Percentiles rank a stretch among this genome's conserved stretches.
These are phyloP conservation scores for Gnaphalium uliginosum DNA, from an alignment of 129 eudicot genomes.

Conservation along the genomic window DNA sequence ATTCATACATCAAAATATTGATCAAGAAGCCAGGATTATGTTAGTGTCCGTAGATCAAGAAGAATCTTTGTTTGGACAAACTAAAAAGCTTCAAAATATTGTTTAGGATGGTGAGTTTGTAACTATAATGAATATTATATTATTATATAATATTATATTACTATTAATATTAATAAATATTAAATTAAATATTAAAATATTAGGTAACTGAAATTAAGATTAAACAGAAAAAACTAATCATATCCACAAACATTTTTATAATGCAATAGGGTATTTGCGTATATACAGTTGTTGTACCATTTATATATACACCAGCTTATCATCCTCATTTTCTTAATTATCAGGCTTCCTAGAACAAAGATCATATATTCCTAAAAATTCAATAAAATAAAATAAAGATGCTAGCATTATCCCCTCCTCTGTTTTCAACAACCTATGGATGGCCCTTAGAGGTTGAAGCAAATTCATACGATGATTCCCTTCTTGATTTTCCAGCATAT, in stretches of 20 bases:
- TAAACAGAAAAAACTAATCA: background rate
- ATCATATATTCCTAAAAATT: background rate
- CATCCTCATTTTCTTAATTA: slow-evolving; percentile 7
- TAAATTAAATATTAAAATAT: background rate
- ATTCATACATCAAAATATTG: too few relatives aligned
- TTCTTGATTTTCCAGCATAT: slow-evolving; percentile 10
- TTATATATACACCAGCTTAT: slow-evolving; percentile 24
- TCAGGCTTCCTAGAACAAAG: slow-evolving; percentile 3
- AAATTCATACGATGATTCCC: slow-evolving; percentile 16
- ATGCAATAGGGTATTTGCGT: background rate
- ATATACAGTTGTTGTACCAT: background rate
- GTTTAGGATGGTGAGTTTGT: background rate
- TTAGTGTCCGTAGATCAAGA: background rate
- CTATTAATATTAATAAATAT: too few relatives aligned
- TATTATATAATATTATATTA: too few relatives aligned
- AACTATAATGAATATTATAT: background rate
- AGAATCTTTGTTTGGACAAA: background rate
- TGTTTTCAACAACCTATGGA: slow-evolving; percentile 26
- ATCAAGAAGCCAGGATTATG: background rate
- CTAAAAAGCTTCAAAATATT: background rate
- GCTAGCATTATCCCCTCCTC: slow-evolving; percentile 35
- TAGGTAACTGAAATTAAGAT: background rate
- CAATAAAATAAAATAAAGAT: background rate
- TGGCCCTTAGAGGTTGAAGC: slow-evolving; percentile 38
- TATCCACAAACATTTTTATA: background rate